Percentiles rank a stretch among this genome's conserved stretches.
These are phyloP conservation scores for Penicillium sp. DNA, from an alignment of 2,329 filamentous ascomycete species.

Conservation along the genomic window DNA sequence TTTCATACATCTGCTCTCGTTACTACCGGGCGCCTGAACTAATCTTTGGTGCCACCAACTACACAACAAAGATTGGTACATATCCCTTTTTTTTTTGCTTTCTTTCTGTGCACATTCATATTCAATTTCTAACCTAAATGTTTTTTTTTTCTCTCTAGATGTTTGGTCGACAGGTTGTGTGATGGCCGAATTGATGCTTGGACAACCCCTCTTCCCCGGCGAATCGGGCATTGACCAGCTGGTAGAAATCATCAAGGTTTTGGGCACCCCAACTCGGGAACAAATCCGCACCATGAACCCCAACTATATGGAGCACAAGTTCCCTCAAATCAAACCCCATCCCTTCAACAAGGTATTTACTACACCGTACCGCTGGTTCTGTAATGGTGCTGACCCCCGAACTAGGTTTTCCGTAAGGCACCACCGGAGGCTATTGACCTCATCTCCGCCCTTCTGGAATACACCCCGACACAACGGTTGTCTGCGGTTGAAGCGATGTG, in stretches of 20 bases:
- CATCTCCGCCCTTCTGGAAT: constrained; percentile 90
- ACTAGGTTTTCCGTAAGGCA: constrained; percentile 89
- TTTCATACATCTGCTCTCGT: constrained; percentile 98
- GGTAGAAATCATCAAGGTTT: constrained; percentile 98
- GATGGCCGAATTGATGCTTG: constrained; percentile 99
- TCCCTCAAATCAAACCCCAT: constrained; percentile 98
- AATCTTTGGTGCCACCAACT: constrained; percentile 98
- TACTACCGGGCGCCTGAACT: constrained; percentile 98
- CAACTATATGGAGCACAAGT: constrained; percentile 99
- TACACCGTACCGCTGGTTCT: neutral
- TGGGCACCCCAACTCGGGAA: constrained; percentile 93
- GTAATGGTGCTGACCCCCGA: constrained; percentile 23
- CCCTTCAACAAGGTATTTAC: constrained; percentile 82
- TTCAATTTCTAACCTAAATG: neutral
- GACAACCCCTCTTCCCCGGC: constrained; percentile 94
- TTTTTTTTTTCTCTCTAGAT: constrained; percentile 57
- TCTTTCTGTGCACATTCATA: neutral
- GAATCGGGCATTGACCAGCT: constrained; percentile 98
- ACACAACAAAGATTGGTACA: constrained; percentile 99
- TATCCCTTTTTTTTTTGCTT: constrained; percentile 8
- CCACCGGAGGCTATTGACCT: constrained; percentile 90
- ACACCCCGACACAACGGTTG: constrained; percentile 93
- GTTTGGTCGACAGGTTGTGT: constrained; percentile 99
- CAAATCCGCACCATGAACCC: constrained; percentile 99
- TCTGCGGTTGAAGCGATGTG: constrained; percentile 95